phyloP scores from a whole-genome alignment of 2,329 filamentous ascomycete species.

The Chrysoporthe cubensis region DNA sequence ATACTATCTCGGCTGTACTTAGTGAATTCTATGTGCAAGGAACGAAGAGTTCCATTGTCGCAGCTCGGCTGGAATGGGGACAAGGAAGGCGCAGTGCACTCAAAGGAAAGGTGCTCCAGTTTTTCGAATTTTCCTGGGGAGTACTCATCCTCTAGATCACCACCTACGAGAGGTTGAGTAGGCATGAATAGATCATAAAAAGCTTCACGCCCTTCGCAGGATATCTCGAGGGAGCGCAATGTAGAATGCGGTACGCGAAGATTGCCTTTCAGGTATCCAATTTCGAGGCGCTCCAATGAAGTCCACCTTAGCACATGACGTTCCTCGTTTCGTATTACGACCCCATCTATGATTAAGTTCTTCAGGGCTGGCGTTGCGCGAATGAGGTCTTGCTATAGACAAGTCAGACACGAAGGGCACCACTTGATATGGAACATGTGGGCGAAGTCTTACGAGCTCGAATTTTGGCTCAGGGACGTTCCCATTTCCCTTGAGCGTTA shows the following conservation, averaged over 20 bases:
- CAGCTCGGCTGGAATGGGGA: slow-evolving; percentile 14
- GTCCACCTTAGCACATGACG: neutral
- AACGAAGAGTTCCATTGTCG: slow-evolving; percentile 17
- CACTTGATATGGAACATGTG: neutral
- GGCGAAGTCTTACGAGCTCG: slow-evolving; percentile 1
- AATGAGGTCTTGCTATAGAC: neutral
- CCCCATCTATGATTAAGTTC: slow-evolving; percentile 4
- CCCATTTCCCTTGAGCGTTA: slow-evolving; percentile 4
- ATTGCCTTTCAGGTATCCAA: neutral
- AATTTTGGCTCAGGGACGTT: neutral
- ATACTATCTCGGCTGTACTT: neutral
- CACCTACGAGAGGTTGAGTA: too few relatives aligned
- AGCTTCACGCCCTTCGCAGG: too few relatives aligned
- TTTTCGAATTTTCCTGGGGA: neutral
- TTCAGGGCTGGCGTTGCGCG: slow-evolving; percentile 9
- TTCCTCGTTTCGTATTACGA: neutral
- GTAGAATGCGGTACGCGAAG: neutral
- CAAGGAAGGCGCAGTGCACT: neutral
- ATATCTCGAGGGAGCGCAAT: neutral
- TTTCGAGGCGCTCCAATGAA: neutral
- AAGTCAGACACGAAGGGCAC: neutral
- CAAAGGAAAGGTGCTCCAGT: slow-evolving; percentile 19
- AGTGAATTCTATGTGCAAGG: slow-evolving; percentile 17
- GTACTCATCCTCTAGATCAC: neutral
- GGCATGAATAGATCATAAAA: neutral